Percentiles rank a stretch among this genome's conserved stretches.
phyloP scores from a whole-genome alignment of 371 early-diverging fungal species.

The Haplosporangium sp. region DNA sequence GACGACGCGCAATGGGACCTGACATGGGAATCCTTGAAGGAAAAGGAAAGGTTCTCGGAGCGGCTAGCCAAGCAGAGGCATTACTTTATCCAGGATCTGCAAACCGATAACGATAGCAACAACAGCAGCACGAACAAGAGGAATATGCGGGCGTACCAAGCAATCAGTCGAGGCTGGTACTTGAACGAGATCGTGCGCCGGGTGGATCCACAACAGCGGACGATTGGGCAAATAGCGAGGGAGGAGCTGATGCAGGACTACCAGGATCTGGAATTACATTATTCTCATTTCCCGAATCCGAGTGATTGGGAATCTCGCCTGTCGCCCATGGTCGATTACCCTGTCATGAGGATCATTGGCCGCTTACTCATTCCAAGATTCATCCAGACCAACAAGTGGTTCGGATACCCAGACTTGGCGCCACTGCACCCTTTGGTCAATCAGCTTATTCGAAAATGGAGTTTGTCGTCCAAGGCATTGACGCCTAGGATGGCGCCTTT shows the following conservation, averaged over 20 bases:
- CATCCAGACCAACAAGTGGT: conserved; percentile 25
- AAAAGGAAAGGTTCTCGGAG: conserved; percentile 50
- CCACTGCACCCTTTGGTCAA: conserved; percentile 33
- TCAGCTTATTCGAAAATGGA: conserved; percentile 29
- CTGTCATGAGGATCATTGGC: conserved; percentile 55
- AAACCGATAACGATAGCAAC: not conserved
- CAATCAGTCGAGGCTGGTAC: conserved; percentile 76
- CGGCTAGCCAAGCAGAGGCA: conserved; percentile 71
- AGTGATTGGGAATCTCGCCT: conserved; percentile 57
- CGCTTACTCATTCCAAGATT: conserved; percentile 58
- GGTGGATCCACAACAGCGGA: conserved; percentile 64
- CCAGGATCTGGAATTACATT: conserved; percentile 68
- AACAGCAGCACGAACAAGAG: conserved; percentile 27
- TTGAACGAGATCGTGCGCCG: conserved; percentile 76
- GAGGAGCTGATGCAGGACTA: conserved; percentile 60
- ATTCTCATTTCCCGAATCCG: conserved; percentile 51
- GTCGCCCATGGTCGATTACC: conserved; percentile 58
- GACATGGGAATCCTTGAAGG: conserved; percentile 48
- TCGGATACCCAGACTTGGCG: conserved; percentile 26
- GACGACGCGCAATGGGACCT: conserved; percentile 57
- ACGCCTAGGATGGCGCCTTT: conserved; percentile 37
- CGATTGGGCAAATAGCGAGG: conserved; percentile 65
- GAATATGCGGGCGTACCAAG: conserved; percentile 68
- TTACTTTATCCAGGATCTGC: conserved; percentile 55
- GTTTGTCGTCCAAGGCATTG: conserved; percentile 34